Evolutionary conservation across 1,284 basidiomycete genomes (phyloP).

Genomic region (Tetrapyrgos nigripes): DNA sequence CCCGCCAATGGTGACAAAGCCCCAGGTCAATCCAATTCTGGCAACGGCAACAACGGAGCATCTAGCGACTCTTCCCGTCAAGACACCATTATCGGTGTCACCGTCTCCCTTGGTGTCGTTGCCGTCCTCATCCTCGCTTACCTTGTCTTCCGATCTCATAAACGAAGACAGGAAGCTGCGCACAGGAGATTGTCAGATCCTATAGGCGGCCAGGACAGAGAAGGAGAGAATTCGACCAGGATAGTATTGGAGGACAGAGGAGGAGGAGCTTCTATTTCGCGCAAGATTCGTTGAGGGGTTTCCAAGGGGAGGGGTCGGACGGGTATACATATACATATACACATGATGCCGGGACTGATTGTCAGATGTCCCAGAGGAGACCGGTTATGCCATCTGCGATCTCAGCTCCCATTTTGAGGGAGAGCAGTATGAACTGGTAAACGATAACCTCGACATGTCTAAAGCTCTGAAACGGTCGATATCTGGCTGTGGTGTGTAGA

Average conservation of each 20-base stretch:
- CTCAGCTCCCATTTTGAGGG: constrained; percentile 68
- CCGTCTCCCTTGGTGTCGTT: constrained; percentile 74
- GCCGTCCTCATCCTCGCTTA: constrained; percentile 70
- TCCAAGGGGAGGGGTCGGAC: constrained; percentile 39
- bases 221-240: constrained; percentile 75
- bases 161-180: constrained; percentile 63
- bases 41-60: constrained; percentile 29
- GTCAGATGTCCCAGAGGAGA: constrained; percentile 55
- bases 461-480: too few relatives aligned
- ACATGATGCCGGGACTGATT: constrained; percentile 3
- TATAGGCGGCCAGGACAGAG: constrained; percentile 51
- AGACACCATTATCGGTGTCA: constrained; percentile 83
- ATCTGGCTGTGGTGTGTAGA: too few relatives aligned
- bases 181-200: constrained; percentile 70
- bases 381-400: constrained; percentile 58
- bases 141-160: constrained; percentile 65
- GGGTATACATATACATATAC: constrained; percentile 36
- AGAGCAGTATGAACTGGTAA: constrained; percentile 80
- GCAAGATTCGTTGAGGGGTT: constrained; percentile 77
- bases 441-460: too few relatives aligned
- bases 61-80: constrained; percentile 53
- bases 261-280: constrained; percentile 84
- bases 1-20: constrained; percentile 22
- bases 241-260: constrained; percentile 72
- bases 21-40: constrained; percentile 21